Evolutionary conservation across 352 stramenopile genomes (phyloP).

Genomic region (Globisporangium carolinianum): DNA sequence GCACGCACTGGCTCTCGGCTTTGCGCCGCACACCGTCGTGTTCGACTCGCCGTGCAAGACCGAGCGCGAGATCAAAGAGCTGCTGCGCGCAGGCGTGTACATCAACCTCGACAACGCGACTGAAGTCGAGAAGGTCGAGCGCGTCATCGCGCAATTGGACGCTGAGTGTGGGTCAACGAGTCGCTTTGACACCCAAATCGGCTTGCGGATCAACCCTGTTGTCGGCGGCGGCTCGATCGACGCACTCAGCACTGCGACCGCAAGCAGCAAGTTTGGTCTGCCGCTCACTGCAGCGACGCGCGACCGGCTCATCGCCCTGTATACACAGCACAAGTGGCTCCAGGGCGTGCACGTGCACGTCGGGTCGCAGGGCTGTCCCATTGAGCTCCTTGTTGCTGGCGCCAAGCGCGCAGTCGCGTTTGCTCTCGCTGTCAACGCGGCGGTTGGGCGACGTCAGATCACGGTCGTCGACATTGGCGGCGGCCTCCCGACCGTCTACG

Average conservation of each 20-base stretch:
- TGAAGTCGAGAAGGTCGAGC: constrained; percentile 77
- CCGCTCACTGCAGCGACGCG: constrained; percentile 52
- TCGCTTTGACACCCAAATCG: constrained; percentile 54
- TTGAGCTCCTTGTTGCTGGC: constrained; percentile 79
- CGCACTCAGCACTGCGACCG: constrained; percentile 79
- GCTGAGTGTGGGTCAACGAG: constrained; percentile 14
- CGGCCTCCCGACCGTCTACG: constrained; percentile 85
- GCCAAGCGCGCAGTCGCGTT: constrained; percentile 72
- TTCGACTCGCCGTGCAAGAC: constrained; percentile 94
- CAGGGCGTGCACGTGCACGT: constrained; percentile 87
- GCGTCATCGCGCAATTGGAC: constrained; percentile 39
- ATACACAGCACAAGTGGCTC: constrained; percentile 72
- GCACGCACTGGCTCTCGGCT: constrained; percentile 68
- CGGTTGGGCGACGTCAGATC: constrained; percentile 57
- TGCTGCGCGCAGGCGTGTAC: constrained; percentile 74
- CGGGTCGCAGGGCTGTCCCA: constrained; percentile 78
- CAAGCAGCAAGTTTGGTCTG: constrained; percentile 90
- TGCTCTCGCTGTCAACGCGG: constrained; percentile 64
- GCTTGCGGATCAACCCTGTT: constrained; percentile 89
- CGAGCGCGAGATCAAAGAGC: constrained; percentile 62
- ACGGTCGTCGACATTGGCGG: constrained; percentile 88
- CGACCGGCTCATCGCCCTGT: constrained; percentile 46
- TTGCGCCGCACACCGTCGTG: constrained; percentile 68
- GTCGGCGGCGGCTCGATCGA: constrained; percentile 86
- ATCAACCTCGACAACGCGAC: constrained; percentile 92